Evolutionary conservation across 805 yeast species (phyloP).

Genomic region (Wickerhamiella shivajii): DNA sequence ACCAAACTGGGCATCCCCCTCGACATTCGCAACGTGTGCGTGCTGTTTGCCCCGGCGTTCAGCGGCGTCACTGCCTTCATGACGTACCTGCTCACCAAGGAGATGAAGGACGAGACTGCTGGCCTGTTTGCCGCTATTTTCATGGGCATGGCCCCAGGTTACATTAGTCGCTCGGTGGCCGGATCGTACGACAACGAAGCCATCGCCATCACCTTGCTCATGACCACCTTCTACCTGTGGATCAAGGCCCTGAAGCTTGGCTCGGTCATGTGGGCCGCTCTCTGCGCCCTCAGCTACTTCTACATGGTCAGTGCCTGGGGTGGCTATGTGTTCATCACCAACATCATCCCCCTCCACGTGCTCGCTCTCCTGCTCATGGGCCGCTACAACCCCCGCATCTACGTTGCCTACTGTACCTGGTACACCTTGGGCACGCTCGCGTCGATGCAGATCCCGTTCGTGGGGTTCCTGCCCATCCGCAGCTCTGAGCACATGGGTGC

Average conservation of each 20-base stretch:
- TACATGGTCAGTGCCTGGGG: constrained; percentile 99
- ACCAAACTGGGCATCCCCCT: constrained; percentile 59
- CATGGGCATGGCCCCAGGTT: constrained; percentile 97
- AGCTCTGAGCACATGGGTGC: constrained; percentile 98
- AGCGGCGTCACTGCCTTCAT: constrained; percentile 84
- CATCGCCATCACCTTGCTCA: constrained; percentile 85
- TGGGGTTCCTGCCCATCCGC: constrained; percentile 90
- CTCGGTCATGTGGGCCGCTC: constrained; percentile 66
- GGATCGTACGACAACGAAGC: constrained; percentile 99
- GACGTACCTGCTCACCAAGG: constrained; percentile 74
- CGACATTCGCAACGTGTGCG: constrained; percentile 93
- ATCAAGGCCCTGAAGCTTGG: constrained; percentile 87
- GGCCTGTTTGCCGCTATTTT: constrained; percentile 87
- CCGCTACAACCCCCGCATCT: constrained; percentile 66
- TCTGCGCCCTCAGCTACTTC: constrained; percentile 80
- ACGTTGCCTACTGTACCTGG: constrained; percentile 93
- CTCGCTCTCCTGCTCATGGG: constrained; percentile 89
- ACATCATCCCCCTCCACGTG: constrained; percentile 89
- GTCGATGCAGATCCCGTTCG: constrained; percentile 98
- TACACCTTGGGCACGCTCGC: constrained; percentile 94
- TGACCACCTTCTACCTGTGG: constrained; percentile 95
- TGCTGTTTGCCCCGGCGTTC: constrained; percentile 90
- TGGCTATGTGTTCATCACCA: constrained; percentile 97
- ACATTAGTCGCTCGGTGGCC: constrained; percentile 94
- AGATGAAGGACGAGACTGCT: constrained; percentile 79